Evolutionary conservation across 2,329 filamentous ascomycete genomes (phyloP).

Genomic region (Diaporthe sp.): DNA sequence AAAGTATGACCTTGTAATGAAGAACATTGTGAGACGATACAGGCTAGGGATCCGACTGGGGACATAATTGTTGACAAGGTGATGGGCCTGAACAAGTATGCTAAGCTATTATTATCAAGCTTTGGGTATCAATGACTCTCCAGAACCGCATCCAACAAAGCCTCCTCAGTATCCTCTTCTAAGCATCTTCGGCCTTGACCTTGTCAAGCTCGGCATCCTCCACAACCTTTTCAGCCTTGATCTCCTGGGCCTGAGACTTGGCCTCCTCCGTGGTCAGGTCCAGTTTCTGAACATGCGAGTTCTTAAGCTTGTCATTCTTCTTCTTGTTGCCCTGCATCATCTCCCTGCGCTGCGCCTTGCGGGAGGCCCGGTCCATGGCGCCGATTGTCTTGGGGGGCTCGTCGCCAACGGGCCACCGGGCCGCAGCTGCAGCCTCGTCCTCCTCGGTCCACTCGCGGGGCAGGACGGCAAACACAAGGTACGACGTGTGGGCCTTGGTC

Average conservation of each 20-base stretch:
- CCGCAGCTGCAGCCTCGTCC: conserved; percentile 79
- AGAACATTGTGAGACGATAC: not conserved
- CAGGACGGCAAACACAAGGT: conserved; percentile 91
- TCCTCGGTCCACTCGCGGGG: conserved; percentile 88
- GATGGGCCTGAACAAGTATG: not conserved
- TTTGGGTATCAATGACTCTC: conserved; percentile 38
- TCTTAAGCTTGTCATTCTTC: conserved; percentile 38
- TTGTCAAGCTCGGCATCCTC: not conserved
- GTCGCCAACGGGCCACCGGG: conserved; percentile 73
- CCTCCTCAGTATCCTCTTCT: not conserved
- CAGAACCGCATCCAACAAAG: not conserved
- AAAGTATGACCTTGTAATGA: not conserved
- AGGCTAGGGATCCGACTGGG: not conserved
- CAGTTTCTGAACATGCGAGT: conserved; percentile 15
- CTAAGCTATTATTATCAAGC: conserved; percentile 18
- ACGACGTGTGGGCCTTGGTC: conserved; percentile 96
- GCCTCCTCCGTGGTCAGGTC: conserved; percentile 30
- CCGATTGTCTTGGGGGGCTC: conserved; percentile 65
- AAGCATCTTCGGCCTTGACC: not conserved
- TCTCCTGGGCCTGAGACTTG: conserved; percentile 26
- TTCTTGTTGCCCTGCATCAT: conserved; percentile 52
- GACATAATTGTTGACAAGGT: not conserved
- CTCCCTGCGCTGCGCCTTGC: conserved; percentile 70
- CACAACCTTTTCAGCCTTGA: conserved; percentile 14
- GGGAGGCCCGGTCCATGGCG: conserved; percentile 65